Percentiles rank a stretch among this genome's conserved stretches.
Conservation (phyloP, 129 eudicot species). For the Gnaphalium uliginosum region DNA sequence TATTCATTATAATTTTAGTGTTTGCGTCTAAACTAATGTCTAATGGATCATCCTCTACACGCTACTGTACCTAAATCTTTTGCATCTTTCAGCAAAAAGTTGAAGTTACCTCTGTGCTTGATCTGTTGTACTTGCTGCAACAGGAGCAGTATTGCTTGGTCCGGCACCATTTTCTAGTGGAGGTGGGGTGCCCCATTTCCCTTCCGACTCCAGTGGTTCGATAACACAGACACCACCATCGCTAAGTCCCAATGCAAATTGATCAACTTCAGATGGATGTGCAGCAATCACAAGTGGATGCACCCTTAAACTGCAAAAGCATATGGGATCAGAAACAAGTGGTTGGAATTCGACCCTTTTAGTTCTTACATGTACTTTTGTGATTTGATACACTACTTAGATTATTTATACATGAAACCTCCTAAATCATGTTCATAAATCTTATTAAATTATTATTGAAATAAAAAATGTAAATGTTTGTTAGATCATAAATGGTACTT, state of each 20-base stretch:
- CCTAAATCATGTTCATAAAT: not conserved
- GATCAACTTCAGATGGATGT: slow-evolving; percentile 41
- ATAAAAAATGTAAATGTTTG: not conserved
- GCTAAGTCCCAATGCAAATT: slow-evolving; percentile 77
- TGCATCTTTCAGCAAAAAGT: not conserved
- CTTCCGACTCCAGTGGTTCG: slow-evolving; percentile 82
- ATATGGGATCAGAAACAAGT: not conserved
- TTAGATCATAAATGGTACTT: not conserved
- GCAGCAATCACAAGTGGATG: slow-evolving; percentile 48
- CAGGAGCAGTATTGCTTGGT: slow-evolving; percentile 18
- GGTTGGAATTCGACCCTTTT: not conserved
- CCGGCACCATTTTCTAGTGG: slow-evolving; percentile 77
- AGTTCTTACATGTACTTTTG: not conserved
- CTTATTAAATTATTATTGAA: not conserved
- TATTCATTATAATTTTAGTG: slow-evolving; percentile 1
- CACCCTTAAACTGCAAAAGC: slow-evolving; percentile 54
- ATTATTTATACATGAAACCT: not conserved
- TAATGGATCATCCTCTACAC: slow-evolving; percentile 1
- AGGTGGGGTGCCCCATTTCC: slow-evolving; percentile 82
- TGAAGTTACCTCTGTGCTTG: not conserved
- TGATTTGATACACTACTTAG: not conserved
- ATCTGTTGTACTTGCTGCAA: slow-evolving; percentile 7
- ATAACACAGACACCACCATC: slow-evolving; percentile 78
- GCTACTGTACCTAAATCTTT: slow-evolving; percentile 1
- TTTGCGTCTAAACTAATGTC: not conserved